Evolutionary conservation across 169 alveolate genomes (phyloP).

Genomic region (Babesia bovis): DNA sequence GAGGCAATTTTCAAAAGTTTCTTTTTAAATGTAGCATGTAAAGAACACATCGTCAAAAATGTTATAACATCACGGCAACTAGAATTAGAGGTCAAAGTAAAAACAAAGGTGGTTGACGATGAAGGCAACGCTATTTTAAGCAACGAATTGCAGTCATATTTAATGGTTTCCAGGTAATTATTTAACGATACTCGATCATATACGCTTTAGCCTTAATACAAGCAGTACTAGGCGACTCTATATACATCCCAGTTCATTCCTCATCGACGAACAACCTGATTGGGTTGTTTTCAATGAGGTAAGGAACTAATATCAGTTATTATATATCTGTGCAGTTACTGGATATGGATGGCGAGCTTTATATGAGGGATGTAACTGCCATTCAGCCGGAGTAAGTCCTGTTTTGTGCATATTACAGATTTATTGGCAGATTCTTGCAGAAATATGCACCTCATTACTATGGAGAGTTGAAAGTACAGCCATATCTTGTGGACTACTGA

Average conservation of each 20-base stretch:
- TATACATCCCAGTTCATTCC: constrained; percentile 61
- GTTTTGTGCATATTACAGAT: too few species aligned
- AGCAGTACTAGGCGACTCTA: constrained; percentile 21
- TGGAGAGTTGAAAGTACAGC: constrained; percentile 43
- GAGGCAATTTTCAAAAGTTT: constrained; percentile 58
- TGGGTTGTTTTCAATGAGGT: constrained; percentile 69
- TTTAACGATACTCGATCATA: too few species aligned
- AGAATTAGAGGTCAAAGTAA: constrained; percentile 10
- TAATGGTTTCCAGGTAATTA: constrained; percentile 40
- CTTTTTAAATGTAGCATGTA: constrained; percentile 69
- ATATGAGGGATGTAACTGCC: constrained; percentile 57
- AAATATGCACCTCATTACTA: constrained; percentile 57
- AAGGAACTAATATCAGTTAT: too few species aligned
- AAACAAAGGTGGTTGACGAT: constrained; percentile 27
- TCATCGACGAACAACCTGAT: constrained; percentile 62
- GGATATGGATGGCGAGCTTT: constrained; percentile 57
- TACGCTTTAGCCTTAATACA: constrained; percentile 11
- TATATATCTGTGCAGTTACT: constrained; percentile 3
- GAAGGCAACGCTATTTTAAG: constrained; percentile 38
- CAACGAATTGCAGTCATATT: constrained; percentile 62
- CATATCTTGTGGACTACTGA: constrained; percentile 22
- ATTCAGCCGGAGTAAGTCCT: constrained; percentile 57
- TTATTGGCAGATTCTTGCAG: constrained; percentile 48
- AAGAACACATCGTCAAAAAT: constrained; percentile 45
- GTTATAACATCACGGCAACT: constrained; percentile 51